These are phyloP conservation scores for Cryptococcus sp. DNA, from an alignment of 1,284 basidiomycete species.

Conservation along the genomic window DNA sequence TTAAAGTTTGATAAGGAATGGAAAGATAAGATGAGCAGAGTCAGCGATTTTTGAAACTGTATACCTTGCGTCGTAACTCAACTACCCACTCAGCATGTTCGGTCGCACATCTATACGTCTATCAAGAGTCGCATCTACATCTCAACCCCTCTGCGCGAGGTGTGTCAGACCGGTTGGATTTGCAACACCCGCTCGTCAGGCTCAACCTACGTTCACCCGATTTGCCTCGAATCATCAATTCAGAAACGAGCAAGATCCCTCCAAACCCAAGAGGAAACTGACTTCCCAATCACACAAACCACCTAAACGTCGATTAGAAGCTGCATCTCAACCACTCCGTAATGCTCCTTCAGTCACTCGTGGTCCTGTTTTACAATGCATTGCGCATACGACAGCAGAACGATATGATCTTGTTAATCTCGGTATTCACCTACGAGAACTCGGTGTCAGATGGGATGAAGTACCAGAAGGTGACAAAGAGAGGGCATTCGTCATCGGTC, in stretches of 20 bases:
- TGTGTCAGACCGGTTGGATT: neutral
- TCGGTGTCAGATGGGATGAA: slow-evolving; percentile 44
- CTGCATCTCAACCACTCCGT: slow-evolving; percentile 43
- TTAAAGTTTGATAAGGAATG: too few relatives aligned
- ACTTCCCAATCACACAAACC: slow-evolving; percentile 40
- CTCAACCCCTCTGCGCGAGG: neutral
- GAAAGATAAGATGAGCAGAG: too few relatives aligned
- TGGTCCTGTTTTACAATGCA: slow-evolving; percentile 45
- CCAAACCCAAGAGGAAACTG: slow-evolving; percentile 1
- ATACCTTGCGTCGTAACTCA: too few relatives aligned
- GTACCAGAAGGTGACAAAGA: slow-evolving; percentile 44
- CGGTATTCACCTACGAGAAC: slow-evolving; percentile 22
- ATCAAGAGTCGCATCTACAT: neutral
- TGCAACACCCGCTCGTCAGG: neutral
- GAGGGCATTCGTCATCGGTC: slow-evolving; percentile 43
- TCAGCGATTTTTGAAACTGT: too few relatives aligned
- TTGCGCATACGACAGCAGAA: slow-evolving; percentile 48
- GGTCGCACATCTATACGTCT: too few relatives aligned
- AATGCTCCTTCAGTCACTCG: slow-evolving; percentile 40
- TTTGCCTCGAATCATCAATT: neutral
- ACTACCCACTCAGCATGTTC: too few relatives aligned
- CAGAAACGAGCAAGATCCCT: neutral
- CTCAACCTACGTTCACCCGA: neutral
- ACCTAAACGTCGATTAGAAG: slow-evolving; percentile 45
- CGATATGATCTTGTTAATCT: slow-evolving; percentile 42